Evolutionary conservation across 345 rosid genomes (phyloP).

Genomic region (Eucalyptus marginata): DNA sequence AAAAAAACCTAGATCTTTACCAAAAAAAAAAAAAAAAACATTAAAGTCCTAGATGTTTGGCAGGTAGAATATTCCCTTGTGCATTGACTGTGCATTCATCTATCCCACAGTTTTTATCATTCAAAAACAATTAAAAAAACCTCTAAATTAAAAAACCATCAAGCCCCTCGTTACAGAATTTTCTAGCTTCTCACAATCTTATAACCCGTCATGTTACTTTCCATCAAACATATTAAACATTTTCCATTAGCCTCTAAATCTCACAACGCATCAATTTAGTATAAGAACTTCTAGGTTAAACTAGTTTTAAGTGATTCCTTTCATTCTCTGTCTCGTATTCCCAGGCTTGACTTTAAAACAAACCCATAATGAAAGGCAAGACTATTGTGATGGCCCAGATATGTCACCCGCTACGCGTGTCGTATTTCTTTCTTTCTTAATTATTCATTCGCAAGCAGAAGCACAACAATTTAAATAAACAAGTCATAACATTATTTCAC

Average conservation of each 20-base stretch:
- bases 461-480: background rate
- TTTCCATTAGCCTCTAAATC: background rate
- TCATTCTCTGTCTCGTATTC: background rate
- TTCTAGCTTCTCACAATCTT: background rate
- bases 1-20: too few relatives aligned
- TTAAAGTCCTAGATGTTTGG: background rate
- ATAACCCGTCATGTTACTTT: background rate
- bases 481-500: background rate
- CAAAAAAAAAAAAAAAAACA: too few relatives aligned
- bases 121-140: too few relatives aligned
- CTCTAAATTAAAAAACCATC: background rate
- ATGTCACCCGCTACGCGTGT: fast-evolving
- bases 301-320: background rate
- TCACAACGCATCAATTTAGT: background rate
- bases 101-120: background rate
- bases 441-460: background rate
- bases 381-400: background rate
- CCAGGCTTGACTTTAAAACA: background rate
- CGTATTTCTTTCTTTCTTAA: background rate
- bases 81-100: background rate
- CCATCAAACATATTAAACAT: background rate
- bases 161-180: background rate
- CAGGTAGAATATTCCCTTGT: background rate
- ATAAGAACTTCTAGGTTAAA: background rate
- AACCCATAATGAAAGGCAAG: background rate